Percentiles rank a stretch among this genome's conserved stretches.
Conservation (phyloP, 1,284 basidiomycete genomes). For the Thelephora terrestris region DNA sequence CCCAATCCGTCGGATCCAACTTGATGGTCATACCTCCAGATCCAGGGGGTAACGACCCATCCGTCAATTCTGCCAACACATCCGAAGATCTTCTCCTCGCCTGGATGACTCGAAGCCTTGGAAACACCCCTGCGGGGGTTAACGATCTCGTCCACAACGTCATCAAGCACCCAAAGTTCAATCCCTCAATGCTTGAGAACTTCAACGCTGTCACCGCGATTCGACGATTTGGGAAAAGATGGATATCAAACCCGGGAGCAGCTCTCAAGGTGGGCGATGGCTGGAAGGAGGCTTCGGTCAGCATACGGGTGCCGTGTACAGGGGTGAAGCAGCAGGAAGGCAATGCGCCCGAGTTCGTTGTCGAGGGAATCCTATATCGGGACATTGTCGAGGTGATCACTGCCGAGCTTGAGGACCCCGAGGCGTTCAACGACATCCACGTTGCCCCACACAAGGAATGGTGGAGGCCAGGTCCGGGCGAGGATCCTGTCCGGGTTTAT, state of each 20-base stretch:
- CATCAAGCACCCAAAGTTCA: conserved; percentile 7
- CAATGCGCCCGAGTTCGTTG: conserved; percentile 1
- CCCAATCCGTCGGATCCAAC: no score
- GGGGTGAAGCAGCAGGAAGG: background rate
- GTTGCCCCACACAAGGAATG: conserved; percentile 6
- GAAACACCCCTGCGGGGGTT: conserved; percentile 4
- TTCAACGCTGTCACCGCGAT: conserved; percentile 6
- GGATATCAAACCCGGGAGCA: no score
- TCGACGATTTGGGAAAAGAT: background rate
- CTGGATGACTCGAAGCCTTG: no score
- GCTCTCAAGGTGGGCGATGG: background rate
- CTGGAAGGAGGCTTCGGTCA: conserved; percentile 7
- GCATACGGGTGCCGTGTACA: conserved; percentile 8
- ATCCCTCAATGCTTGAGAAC: conserved; percentile 1
- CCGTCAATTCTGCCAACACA: no score
- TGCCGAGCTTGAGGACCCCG: conserved; percentile 1
- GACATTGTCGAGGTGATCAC: conserved; percentile 6
- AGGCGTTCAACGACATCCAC: background rate
- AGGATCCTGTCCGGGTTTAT: conserved; percentile 10
- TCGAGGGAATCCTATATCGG: conserved; percentile 5
- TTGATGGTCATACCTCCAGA: no score
- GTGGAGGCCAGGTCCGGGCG: conserved; percentile 6
- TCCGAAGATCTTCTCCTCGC: no score
- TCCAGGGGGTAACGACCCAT: no score
- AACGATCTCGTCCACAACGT: conserved; percentile 10